Percentiles rank a stretch among this genome's conserved stretches.
phyloP scores from a whole-genome alignment of 2,329 filamentous ascomycete genomes.

The Pseudocercospora ulei region DNA sequence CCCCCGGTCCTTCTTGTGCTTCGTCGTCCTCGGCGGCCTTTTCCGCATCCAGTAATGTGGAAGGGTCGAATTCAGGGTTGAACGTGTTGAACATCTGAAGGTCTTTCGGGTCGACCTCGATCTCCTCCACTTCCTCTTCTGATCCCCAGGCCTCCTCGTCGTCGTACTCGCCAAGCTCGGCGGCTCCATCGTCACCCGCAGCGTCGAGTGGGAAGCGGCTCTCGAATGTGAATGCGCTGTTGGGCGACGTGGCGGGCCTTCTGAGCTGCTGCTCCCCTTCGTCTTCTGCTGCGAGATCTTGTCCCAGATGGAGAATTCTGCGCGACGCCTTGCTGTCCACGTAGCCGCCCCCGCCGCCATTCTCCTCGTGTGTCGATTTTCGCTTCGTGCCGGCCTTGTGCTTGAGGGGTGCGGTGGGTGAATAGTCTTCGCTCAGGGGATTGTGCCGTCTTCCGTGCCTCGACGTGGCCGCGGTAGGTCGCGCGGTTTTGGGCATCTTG shows the following conservation, averaged over 20 bases:
- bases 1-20: constrained; percentile 39
- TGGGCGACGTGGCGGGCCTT: constrained; percentile 39
- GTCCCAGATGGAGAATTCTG: constrained; percentile 80
- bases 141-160: constrained; percentile 63
- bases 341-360: constrained; percentile 52
- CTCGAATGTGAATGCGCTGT: constrained; percentile 69
- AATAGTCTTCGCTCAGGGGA: constrained; percentile 82
- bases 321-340: constrained; percentile 81
- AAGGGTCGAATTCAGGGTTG: constrained; percentile 63
- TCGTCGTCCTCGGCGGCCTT: constrained; percentile 40
- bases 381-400: constrained; percentile 56
- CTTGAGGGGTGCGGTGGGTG: constrained; percentile 59
- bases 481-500: constrained; percentile 64
- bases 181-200: constrained; percentile 46
- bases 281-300: constrained; percentile 79
- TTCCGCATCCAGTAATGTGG: constrained; percentile 57
- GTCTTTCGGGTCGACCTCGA: constrained; percentile 79
- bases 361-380: constrained; percentile 49
- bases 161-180: constrained; percentile 43
- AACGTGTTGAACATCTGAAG: constrained; percentile 87
- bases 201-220: constrained; percentile 53
- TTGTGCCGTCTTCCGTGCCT: constrained; percentile 66
- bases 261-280: constrained; percentile 43
- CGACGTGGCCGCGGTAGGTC: constrained; percentile 39
- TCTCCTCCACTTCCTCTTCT: constrained; percentile 53